Evolutionary conservation across 2,329 filamentous ascomycete genomes (phyloP).

Genomic region (Dactylellina drechsleri): DNA sequence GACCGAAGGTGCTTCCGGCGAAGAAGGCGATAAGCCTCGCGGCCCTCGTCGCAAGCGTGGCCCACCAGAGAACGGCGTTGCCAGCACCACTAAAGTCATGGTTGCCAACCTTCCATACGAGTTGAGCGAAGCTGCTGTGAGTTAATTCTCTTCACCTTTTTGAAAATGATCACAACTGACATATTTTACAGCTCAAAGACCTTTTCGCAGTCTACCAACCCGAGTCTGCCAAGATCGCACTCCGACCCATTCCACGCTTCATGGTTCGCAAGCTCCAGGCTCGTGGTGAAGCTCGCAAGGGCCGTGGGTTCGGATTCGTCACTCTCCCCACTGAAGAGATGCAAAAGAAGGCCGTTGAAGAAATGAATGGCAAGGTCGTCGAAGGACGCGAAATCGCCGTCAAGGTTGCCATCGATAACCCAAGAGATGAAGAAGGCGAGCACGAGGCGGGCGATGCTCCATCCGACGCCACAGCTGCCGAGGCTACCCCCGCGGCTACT

Average conservation of each 20-base stretch:
- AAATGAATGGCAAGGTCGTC: slow-evolving; percentile 99
- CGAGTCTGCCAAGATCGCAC: slow-evolving; percentile 95
- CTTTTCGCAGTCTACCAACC: slow-evolving; percentile 93
- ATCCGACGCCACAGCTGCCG: slow-evolving; percentile 53
- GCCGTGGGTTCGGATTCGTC: slow-evolving; percentile 98
- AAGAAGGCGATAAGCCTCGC: slow-evolving; percentile 59
- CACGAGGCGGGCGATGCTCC: slow-evolving; percentile 61
- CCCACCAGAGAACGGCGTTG: slow-evolving; percentile 94
- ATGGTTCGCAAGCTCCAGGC: slow-evolving; percentile 99
- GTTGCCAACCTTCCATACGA: slow-evolving; percentile 99
- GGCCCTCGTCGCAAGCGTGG: slow-evolving; percentile 78
- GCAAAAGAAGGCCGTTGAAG: slow-evolving; percentile 93
- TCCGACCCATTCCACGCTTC: slow-evolving; percentile 97
- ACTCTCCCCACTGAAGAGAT: slow-evolving; percentile 93
- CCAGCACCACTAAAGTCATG: slow-evolving; percentile 99
- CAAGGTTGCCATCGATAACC: slow-evolving; percentile 99
- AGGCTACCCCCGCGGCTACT: slow-evolving; percentile 60
- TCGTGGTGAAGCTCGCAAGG: slow-evolving; percentile 97
- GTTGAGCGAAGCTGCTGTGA: slow-evolving; percentile 94
- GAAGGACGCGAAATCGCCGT: slow-evolving; percentile 99
- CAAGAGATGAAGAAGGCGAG: slow-evolving; percentile 87
- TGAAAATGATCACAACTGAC: background rate
- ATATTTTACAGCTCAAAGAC: slow-evolving; percentile 82
- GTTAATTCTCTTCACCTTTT: slow-evolving; percentile 58
- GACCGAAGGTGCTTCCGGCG: slow-evolving; percentile 63